Conservation (phyloP, 441 rosid genomes). For the Eruca vesicaria region DNA sequence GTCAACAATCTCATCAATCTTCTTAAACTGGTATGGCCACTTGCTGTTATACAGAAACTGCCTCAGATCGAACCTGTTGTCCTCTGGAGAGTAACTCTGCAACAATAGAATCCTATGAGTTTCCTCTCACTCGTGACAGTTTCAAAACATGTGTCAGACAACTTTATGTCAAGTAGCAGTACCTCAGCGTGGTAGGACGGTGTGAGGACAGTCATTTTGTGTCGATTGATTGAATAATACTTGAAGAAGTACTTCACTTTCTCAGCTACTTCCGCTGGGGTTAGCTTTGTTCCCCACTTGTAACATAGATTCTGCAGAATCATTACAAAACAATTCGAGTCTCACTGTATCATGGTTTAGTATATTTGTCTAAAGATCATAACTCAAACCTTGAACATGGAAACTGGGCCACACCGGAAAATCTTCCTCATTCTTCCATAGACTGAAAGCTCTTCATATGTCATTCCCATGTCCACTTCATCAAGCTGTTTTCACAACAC, state of each 20-base stretch:
- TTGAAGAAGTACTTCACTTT: conserved; percentile 95
- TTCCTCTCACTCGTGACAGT: not conserved
- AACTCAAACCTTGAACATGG: conserved; percentile 64
- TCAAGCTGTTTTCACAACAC: conserved; percentile 64
- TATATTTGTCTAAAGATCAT: not conserved
- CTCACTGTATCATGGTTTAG: not conserved
- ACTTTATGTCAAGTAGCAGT: not conserved
- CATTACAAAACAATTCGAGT: not conserved
- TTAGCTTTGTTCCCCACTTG: conserved; percentile 80
- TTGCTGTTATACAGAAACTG: conserved; percentile 80
- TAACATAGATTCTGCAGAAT: conserved; percentile 84
- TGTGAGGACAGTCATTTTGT: conserved; percentile 89
- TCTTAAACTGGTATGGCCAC: conserved; percentile 87
- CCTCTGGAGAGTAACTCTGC: conserved; percentile 96
- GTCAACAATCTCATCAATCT: conserved; percentile 78
- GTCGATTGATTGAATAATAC: conserved; percentile 87
- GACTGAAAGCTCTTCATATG: conserved; percentile 92
- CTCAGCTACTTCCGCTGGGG: conserved; percentile 80
- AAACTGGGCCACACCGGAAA: conserved; percentile 91
- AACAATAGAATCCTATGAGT: not conserved
- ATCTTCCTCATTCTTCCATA: conserved; percentile 90
- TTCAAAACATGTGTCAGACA: not conserved
- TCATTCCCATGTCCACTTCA: conserved; percentile 99
- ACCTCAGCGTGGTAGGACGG: conserved; percentile 98
- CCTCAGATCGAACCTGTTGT: conserved; percentile 83